Evolutionary conservation across 495 filamentous ascomycete genomes (phyloP), one percentile per base, ranked within the genome.

Genomic region (Neurospora intermedia): DNA sequence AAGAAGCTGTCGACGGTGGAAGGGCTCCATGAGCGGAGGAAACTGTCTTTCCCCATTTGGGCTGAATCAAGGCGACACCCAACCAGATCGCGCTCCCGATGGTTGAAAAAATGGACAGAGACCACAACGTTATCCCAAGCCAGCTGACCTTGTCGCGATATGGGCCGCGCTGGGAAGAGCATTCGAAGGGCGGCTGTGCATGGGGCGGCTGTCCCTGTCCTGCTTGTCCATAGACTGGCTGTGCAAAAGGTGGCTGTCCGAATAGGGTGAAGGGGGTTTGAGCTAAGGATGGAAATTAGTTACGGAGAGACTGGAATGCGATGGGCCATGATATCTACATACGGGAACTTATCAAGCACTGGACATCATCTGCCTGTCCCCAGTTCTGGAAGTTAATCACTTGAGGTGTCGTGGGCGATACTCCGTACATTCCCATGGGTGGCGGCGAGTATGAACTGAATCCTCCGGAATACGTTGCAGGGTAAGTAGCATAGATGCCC

Each of bases 91-190:
- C 89, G 2, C 91, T 92, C 40, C 91, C 83, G 1, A 89, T 42
- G 0, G 90, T 93, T 1, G 90, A 90, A 76, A 91, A 93, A 16
- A 93, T 70, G 7, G 90, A 89, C 4, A 93, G 81, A 0, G 88
- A 69, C 31, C 91, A 72, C 18, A 93, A 81, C 0, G 86, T 83
- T 0, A 89, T 74, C 4, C 87, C 87, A 9, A 92, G 78, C 87
- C 89, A 91, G 70, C 84, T 87, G 39, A 81, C 76, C 11, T 87
- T 84, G 18, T 20, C 27, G 48, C 43, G 48, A 31, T 41, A 70
- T 13, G 48, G 71, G 59, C 41, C 42, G 38, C 62, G 38, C 15
- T 20, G 71, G 16, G 71, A 46, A 41, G 31, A 3, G 54, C 54
- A 66, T 66, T 66, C 27, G 54, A 66, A 66, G 54, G 54, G 27